phyloP scores from a whole-genome alignment of 2,329 filamentous ascomycete species.

The Botryotinia calthae region DNA sequence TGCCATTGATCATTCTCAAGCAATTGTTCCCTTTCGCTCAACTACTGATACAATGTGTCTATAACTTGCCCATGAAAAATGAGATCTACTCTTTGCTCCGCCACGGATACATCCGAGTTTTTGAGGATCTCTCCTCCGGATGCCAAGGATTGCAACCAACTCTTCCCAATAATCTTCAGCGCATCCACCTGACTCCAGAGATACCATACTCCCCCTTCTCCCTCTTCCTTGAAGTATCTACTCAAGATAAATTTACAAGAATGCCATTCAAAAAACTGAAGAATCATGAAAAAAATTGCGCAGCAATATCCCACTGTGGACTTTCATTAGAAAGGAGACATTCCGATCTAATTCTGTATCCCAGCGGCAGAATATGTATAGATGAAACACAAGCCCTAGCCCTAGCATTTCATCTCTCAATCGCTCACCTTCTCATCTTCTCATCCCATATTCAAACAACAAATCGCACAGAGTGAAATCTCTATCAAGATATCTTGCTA shows the following conservation, averaged over 20 bases:
- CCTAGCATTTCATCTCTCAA: background rate
- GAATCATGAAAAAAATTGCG: background rate
- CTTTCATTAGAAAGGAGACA: background rate
- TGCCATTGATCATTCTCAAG: background rate
- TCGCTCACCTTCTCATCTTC: background rate
- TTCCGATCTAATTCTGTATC: background rate
- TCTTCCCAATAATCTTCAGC: background rate
- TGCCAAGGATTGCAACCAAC: too few species aligned
- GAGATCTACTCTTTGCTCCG: background rate
- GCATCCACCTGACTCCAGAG: background rate
- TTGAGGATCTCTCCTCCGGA: too few species aligned
- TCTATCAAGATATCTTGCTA: background rate
- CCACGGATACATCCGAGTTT: too few species aligned
- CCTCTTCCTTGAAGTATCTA: background rate
- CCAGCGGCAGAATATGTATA: background rate
- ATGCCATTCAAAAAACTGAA: background rate
- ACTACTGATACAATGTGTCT: background rate
- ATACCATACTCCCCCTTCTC: background rate
- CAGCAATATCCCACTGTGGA: background rate
- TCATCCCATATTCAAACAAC: background rate
- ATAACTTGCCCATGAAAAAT: background rate
- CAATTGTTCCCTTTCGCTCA: background rate
- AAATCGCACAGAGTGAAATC: background rate
- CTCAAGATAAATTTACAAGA: background rate
- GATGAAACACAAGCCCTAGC: background rate